A percentile compares a stretch with the other conserved stretches of the same genome.
phyloP scores from a whole-genome alignment of 2,329 filamentous ascomycete species.

The Fusarium algeriense region DNA sequence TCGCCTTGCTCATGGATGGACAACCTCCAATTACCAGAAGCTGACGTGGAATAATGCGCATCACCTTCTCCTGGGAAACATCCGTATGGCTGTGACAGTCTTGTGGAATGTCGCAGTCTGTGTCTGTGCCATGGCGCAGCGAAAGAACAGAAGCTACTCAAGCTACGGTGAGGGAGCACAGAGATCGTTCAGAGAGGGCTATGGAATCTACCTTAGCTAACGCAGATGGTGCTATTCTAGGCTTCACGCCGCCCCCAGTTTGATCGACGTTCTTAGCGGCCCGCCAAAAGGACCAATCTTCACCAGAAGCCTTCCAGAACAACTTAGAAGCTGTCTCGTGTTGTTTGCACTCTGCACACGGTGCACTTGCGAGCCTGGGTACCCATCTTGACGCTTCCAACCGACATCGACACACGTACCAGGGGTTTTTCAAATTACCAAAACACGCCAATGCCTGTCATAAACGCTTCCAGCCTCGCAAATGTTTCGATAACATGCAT shows the following conservation, averaged over 20 bases:
- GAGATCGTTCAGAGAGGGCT: slow-evolving; percentile 6
- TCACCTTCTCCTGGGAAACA: slow-evolving; percentile 22
- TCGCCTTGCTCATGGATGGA: slow-evolving; percentile 10
- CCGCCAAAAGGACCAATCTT: slow-evolving; percentile 19
- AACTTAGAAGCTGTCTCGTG: slow-evolving; percentile 27
- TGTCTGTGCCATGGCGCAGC: slow-evolving; percentile 40
- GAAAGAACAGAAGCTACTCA: background rate
- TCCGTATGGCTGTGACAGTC: slow-evolving; percentile 19
- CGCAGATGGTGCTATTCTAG: slow-evolving; percentile 15
- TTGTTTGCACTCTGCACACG: slow-evolving; percentile 25
- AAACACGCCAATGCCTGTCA: slow-evolving; percentile 16
- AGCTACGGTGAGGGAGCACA: slow-evolving; percentile 10
- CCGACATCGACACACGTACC: slow-evolving; percentile 13
- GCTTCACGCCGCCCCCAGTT: slow-evolving; percentile 17
- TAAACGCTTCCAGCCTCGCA: slow-evolving; percentile 15
- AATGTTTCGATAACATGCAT: slow-evolving; percentile 4
- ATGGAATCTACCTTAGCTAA: background rate
- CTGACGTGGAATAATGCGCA: slow-evolving; percentile 23
- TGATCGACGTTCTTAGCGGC: slow-evolving; percentile 24
- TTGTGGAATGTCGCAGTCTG: slow-evolving; percentile 7
- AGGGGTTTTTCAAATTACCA: slow-evolving; percentile 20
- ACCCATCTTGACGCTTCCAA: slow-evolving; percentile 1
- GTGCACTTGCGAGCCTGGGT: slow-evolving; percentile 3
- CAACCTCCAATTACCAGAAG: background rate
- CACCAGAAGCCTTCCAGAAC: slow-evolving; percentile 46